phyloP scores from a whole-genome alignment of 768 basidiomycete species.

The Lactarius pseudohatsudake region DNA sequence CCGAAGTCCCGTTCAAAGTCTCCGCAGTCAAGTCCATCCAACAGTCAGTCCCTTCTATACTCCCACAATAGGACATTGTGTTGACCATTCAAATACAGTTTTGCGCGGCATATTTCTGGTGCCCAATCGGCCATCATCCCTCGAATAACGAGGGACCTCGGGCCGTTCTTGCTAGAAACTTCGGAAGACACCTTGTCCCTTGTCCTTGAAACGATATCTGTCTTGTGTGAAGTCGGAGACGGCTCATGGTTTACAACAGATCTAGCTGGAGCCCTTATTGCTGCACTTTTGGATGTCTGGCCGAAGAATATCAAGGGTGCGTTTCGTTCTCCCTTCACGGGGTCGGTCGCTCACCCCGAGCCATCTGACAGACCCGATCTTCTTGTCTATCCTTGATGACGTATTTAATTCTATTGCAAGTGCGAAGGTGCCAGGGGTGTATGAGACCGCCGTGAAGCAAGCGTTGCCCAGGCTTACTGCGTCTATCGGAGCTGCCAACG shows the following conservation, averaged over 20 bases:
- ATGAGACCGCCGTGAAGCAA: slow-evolving; percentile 68
- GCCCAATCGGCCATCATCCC: slow-evolving; percentile 63
- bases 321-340: slow-evolving; percentile 18
- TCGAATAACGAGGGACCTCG: slow-evolving; percentile 76
- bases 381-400: slow-evolving; percentile 36
- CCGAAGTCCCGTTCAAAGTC: slow-evolving; percentile 86
- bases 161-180: slow-evolving; percentile 76
- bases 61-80: neutral
- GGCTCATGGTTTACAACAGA: slow-evolving; percentile 71
- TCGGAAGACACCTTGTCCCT: slow-evolving; percentile 88
- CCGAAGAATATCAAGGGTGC: slow-evolving; percentile 81
- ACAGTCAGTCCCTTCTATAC: slow-evolving; percentile 58
- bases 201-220: slow-evolving; percentile 81
- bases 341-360: neutral
- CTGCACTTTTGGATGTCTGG: slow-evolving; percentile 79
- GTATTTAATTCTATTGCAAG: slow-evolving; percentile 66
- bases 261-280: slow-evolving; percentile 62
- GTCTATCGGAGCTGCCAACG: slow-evolving; percentile 57
- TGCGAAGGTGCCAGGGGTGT: slow-evolving; percentile 58
- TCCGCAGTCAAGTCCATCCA: slow-evolving; percentile 92
- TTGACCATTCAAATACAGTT: slow-evolving; percentile 45
- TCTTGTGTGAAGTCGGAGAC: slow-evolving; percentile 71
- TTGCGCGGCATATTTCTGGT: slow-evolving; percentile 65
- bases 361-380: slow-evolving; percentile 70
- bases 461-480: slow-evolving; percentile 72